Evolutionary conservation across 2,329 filamentous ascomycete species (phyloP), one percentile per base, ranked within the genome.

Genomic region (Xylariaceae sp.): DNA sequence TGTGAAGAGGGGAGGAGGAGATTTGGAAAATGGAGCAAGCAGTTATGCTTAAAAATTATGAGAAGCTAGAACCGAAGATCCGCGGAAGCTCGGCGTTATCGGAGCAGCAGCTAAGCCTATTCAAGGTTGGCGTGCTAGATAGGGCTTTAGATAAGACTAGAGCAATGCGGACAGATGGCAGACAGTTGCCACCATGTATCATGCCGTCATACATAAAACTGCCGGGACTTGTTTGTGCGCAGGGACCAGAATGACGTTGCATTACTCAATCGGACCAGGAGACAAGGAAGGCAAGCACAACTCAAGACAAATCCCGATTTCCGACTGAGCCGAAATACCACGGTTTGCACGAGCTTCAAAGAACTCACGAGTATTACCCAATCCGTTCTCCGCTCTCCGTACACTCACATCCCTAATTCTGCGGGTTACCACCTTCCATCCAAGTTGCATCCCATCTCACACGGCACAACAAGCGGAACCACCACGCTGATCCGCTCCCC

Each of bases 181-280:
- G 56, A 17, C 59, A 61, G 18, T 51, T 60, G 53, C 10, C 6
- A 51, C 51, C 1, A 11, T 35, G 18, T 15, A 45, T 57, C 34
- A 61, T 64, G 62, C 61, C 62, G 62, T 64, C 62, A 64, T 64
- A 59, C 17, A 63, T 42, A 42, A 42, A 42, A 42, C 9, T 42
- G 23, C 23, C 23, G 23, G 23, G 23, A 30, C 23, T 30, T 30
- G 37, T 61, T 63, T 64, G 61, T 54, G 61, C 61, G 39, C 58
- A 59, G 62, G 62, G 58, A 58, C 55, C 37, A 45, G 44, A 59
- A 64, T 63, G 61, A 64, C 61, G 61, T 63, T 63, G 37, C 37
- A 42, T 42, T 42, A 10, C 37, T 42, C 37, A 42, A 42, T 8
- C 37, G 2, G 23, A 42, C 9, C 37, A 42, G 11, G 37, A 42